phyloP scores from a whole-genome alignment of 2,329 filamentous ascomycete genomes.

The Fusarium musae region DNA sequence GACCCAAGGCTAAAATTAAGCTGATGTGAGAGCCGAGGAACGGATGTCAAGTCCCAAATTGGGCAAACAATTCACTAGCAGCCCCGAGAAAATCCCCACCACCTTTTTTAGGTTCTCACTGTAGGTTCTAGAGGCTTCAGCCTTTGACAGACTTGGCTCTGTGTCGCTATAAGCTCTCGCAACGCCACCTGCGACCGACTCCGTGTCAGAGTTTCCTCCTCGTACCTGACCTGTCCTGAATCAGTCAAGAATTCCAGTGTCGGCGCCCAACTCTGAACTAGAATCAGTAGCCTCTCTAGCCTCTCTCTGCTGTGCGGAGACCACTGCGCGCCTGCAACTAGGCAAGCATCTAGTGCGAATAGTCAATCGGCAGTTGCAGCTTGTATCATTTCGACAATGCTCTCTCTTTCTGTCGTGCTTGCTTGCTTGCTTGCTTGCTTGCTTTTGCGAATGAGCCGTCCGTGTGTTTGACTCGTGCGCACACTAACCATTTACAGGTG shows the following conservation, averaged over 20 bases:
- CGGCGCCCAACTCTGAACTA: neutral
- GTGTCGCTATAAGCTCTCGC: neutral
- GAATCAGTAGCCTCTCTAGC: neutral
- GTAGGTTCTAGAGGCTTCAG: neutral
- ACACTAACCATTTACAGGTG: neutral
- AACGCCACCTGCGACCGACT: conserved; percentile 3
- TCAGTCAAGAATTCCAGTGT: neutral
- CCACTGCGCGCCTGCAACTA: neutral
- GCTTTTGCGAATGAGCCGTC: neutral
- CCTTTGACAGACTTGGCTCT: neutral
- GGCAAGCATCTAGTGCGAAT: neutral
- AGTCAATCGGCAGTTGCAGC: neutral
- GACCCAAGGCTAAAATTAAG: neutral
- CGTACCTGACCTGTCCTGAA: neutral
- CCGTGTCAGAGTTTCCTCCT: neutral
- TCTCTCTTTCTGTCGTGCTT: neutral
- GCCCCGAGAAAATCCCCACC: conserved; percentile 15
- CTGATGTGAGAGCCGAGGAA: conserved; percentile 7
- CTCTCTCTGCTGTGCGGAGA: neutral
- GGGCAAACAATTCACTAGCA: conserved; percentile 4
- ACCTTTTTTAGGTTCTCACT: neutral
- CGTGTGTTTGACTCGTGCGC: neutral
- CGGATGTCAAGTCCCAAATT: conserved; percentile 13
- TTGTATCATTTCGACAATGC: neutral
- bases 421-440: neutral